Evolutionary conservation across 208 protist species (phyloP).

Genomic region (Leptomonas seymouri): DNA sequence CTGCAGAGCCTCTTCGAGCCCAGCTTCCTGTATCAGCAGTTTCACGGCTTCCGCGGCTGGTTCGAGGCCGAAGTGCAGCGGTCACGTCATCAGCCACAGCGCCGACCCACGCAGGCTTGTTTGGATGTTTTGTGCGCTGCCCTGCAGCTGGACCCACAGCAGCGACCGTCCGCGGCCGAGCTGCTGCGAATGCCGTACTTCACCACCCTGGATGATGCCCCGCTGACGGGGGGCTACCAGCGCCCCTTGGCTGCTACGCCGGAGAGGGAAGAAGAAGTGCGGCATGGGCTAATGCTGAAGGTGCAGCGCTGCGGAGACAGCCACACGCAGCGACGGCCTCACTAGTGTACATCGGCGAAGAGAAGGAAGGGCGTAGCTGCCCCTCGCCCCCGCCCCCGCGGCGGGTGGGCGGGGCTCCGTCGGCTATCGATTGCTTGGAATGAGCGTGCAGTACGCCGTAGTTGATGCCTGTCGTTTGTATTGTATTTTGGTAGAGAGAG

Average conservation of each 20-base stretch:
- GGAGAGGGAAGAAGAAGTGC: slow-evolving; percentile 33
- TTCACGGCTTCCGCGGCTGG: slow-evolving; percentile 70
- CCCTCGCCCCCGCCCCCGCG: no score
- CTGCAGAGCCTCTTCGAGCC: slow-evolving; percentile 64
- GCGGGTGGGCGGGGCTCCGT: no score
- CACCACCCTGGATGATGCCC: slow-evolving; percentile 31
- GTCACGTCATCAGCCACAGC: slow-evolving; percentile 42
- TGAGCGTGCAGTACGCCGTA: no score
- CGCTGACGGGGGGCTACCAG: slow-evolving; percentile 20
- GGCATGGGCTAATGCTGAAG: slow-evolving; percentile 29
- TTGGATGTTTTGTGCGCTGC: slow-evolving; percentile 76
- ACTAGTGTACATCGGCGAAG: no score
- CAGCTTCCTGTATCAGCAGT: slow-evolving; percentile 69
- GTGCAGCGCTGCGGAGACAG: slow-evolving; percentile 34
- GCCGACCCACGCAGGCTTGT: slow-evolving; percentile 58
- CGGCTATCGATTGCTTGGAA: no score
- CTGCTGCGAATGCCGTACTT: slow-evolving; percentile 87
- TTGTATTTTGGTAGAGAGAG: no score
- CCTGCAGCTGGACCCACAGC: slow-evolving; percentile 71
- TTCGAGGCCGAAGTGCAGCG: slow-evolving; percentile 66
- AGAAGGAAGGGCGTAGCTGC: no score
- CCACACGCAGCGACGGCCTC: slow-evolving; percentile 31
- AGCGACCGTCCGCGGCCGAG: slow-evolving; percentile 74
- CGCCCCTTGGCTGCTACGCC: slow-evolving; percentile 14
- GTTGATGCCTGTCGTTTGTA: no score